Evolutionary conservation across 192 early-diverging fungal genomes (phyloP), one percentile per base, ranked within the genome.

Genomic region (Umbelopsis isabellina): DNA sequence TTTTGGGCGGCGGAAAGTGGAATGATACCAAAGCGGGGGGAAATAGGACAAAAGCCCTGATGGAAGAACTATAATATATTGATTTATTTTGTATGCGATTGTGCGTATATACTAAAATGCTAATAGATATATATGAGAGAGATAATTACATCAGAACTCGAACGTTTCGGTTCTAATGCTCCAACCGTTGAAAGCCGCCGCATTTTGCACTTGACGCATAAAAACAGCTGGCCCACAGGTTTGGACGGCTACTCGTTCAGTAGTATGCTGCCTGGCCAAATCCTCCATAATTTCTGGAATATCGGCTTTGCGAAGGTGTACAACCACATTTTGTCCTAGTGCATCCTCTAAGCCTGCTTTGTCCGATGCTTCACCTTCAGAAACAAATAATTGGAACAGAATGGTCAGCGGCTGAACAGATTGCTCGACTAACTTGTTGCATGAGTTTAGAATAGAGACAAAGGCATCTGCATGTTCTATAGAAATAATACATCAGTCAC

Each of bases 81-180:
- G 27, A 41, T 41, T 41, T 41, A 41, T 6, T 9, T 41, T 41
- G 6, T 41, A 10, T 41, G 37, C 37, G 37, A 9, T 10, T 41
- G 37, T 41, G 37, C 10, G 10, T 4, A n/a, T n/a, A n/a, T n/a
- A n/a, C n/a, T n/a, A 41, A 41, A 41, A 41, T 41, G 37, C 37
- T 41, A 41, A 2, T 41, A 6, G 37, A 41, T 41, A 41, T 41
- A 41, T 41, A 41, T 41, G 37, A 41, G 37, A 37, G 7, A 41
- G 37, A 10, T 6, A 41, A 41, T 10, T 41, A 9, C 37, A 41
- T 61, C 73, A 83, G 46, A 83, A 76, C 33, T 80, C 79, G 51
- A 80, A 83, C 30, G 76, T 83, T 74, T 83, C 82, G 20, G 52
- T 35, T 50, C 78, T 75, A 51, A 69, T 55, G 30, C 67, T 67